These are phyloP conservation scores for Microdochium nivale DNA, from an alignment of 2,329 filamentous ascomycete species.

Conservation along the genomic window DNA sequence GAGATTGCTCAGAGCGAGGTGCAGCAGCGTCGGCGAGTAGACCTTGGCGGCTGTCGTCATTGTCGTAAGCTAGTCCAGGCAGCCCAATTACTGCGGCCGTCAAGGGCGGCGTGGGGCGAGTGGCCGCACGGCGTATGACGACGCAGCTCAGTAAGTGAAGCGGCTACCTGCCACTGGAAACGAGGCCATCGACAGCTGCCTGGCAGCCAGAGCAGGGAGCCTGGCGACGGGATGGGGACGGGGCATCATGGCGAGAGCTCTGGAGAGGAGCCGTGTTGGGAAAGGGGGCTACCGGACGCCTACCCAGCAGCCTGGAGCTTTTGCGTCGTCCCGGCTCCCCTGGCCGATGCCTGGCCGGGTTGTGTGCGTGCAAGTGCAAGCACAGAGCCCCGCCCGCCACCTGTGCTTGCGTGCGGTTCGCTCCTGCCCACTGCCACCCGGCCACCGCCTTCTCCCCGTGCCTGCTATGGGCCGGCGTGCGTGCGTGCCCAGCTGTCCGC, in stretches of 20 bases:
- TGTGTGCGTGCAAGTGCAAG: no score
- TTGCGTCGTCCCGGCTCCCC: no score
- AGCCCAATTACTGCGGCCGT: background rate
- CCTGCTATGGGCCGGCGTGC: background rate
- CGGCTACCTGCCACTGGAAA: background rate
- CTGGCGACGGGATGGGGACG: background rate
- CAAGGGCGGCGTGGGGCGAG: background rate
- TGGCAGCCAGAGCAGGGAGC: background rate
- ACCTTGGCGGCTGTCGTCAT: background rate
- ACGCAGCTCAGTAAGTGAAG: background rate
- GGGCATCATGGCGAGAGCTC: background rate
- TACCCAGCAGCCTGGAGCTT: background rate
- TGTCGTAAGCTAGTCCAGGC: background rate
- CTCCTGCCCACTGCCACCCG: background rate
- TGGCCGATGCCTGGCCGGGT: no score
- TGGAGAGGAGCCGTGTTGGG: background rate
- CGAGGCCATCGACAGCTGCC: background rate
- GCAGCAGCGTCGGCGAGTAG: background rate
- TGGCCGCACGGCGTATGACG: background rate
- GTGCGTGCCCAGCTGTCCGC: background rate
- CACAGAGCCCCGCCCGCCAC: background rate
- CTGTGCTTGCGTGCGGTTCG: background rate
- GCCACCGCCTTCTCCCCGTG: constrained; percentile 1
- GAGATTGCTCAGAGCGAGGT: background rate
- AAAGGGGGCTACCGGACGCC: background rate